These are phyloP conservation scores for Golubevia sp. DNA, from an alignment of 1,284 basidiomycete species.

Conservation along the genomic window DNA sequence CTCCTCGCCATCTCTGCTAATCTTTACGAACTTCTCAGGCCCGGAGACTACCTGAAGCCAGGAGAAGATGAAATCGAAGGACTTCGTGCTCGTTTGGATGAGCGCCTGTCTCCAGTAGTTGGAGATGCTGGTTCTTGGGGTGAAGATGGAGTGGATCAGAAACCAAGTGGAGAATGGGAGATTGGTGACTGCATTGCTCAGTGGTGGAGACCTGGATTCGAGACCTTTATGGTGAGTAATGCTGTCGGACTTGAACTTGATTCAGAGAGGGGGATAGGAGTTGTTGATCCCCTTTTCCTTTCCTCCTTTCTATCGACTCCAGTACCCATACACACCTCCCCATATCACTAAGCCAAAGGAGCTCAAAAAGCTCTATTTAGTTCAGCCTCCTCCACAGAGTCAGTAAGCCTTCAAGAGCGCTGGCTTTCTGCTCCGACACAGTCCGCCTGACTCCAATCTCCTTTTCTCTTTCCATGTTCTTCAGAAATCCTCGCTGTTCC, in stretches of 20 bases:
- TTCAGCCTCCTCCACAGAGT: constrained; percentile 48
- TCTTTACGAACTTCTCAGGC: constrained; percentile 66
- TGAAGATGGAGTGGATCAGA: constrained; percentile 65
- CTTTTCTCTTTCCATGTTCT: neutral
- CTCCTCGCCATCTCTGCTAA: neutral
- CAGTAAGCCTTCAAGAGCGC: too few species aligned
- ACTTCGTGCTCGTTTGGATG: constrained; percentile 82
- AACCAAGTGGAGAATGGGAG: constrained; percentile 86
- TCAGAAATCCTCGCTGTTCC: constrained; percentile 48
- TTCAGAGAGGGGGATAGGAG: neutral
- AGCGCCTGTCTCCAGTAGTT: constrained; percentile 65
- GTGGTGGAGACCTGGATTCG: constrained; percentile 97
- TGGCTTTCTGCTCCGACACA: neutral
- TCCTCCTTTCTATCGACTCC: neutral
- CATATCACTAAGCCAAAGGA: constrained; percentile 56
- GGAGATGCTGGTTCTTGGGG: constrained; percentile 29
- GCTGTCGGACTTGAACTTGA: too few species aligned
- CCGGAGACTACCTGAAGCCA: constrained; percentile 96
- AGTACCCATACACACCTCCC: constrained; percentile 52
- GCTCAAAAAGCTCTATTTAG: constrained; percentile 53
- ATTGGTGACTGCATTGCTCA: constrained; percentile 91
- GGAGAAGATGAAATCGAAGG: constrained; percentile 90
- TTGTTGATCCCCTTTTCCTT: neutral
- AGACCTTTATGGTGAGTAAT: constrained; percentile 95
- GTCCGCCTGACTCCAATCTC: neutral